Percentiles rank a stretch among this genome's conserved stretches.
Conservation (phyloP, 2,329 filamentous ascomycete species). For the Talaromyces sp. region DNA sequence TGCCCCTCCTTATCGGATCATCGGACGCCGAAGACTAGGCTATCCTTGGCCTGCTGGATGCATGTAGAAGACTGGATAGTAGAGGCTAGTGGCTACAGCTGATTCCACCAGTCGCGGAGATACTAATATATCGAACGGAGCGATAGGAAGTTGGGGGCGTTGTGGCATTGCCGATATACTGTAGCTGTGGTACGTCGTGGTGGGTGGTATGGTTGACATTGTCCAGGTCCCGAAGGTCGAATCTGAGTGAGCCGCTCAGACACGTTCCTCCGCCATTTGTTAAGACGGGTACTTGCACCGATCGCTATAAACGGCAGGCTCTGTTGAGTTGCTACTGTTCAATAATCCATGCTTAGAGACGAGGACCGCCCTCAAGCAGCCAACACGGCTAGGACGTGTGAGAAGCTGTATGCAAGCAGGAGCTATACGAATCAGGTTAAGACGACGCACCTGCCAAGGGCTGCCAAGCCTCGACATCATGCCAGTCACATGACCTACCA, state of each 20-base stretch:
- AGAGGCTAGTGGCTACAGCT: background rate
- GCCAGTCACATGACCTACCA: conserved; percentile 1
- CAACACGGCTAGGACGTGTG: background rate
- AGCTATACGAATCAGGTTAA: conserved; percentile 6
- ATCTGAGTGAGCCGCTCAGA: conserved; percentile 4
- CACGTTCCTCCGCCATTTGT: conserved; percentile 8
- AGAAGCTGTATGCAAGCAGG: background rate
- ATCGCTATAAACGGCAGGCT: background rate
- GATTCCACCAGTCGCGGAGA: conserved; percentile 1
- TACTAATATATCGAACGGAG: background rate
- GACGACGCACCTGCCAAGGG: background rate
- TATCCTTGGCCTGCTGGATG: background rate
- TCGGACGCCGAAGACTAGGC: conserved; percentile 9
- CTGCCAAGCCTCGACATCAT: background rate
- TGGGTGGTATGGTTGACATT: background rate
- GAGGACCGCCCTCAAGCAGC: background rate
- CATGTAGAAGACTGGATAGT: too few relatives aligned
- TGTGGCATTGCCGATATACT: background rate
- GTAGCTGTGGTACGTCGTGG: background rate
- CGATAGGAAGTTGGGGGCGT: background rate
- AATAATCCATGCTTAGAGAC: background rate
- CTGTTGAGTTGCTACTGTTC: background rate
- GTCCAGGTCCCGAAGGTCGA: background rate
- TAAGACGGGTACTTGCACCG: background rate
- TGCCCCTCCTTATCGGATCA: conserved; percentile 15